phyloP scores from a whole-genome alignment of 495 filamentous ascomycete species.

The Neurospora pannonica region DNA sequence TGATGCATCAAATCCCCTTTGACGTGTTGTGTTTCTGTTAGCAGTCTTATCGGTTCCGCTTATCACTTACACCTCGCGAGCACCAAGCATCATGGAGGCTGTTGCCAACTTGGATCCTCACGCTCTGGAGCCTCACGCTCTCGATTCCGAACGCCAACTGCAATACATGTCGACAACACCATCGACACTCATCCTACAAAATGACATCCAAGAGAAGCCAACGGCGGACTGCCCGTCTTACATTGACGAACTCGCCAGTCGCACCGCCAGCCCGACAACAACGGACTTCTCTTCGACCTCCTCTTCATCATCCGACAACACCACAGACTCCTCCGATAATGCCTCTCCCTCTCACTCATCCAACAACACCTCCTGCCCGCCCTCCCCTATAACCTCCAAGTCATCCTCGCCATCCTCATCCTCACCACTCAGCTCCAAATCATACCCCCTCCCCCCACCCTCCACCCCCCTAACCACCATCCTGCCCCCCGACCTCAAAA shows the following conservation, averaged over 20 bases:
- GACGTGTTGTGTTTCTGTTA: neutral
- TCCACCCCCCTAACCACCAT: constrained; percentile 47
- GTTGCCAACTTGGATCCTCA: neutral
- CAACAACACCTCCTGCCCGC: neutral
- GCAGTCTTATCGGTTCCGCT: too few relatives aligned
- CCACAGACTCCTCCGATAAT: neutral
- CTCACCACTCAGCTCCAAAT: neutral
- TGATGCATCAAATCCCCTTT: neutral
- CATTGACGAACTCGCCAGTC: neutral
- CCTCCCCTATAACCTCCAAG: neutral
- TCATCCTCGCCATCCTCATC: neutral
- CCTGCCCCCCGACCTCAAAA: constrained; percentile 66
- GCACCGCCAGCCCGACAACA: neutral
- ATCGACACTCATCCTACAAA: neutral
- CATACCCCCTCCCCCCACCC: constrained; percentile 62
- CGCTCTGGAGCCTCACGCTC: too few relatives aligned
- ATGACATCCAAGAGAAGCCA: neutral
- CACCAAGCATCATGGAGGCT: neutral
- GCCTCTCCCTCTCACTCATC: neutral
- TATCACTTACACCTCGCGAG: neutral
- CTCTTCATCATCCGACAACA: neutral
- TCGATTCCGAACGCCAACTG: neutral
- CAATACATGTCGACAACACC: neutral
- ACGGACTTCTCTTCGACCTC: neutral
- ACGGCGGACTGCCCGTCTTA: neutral